phyloP scores from a whole-genome alignment of 2,329 filamentous ascomycete species.

The Fusarium sp. region DNA sequence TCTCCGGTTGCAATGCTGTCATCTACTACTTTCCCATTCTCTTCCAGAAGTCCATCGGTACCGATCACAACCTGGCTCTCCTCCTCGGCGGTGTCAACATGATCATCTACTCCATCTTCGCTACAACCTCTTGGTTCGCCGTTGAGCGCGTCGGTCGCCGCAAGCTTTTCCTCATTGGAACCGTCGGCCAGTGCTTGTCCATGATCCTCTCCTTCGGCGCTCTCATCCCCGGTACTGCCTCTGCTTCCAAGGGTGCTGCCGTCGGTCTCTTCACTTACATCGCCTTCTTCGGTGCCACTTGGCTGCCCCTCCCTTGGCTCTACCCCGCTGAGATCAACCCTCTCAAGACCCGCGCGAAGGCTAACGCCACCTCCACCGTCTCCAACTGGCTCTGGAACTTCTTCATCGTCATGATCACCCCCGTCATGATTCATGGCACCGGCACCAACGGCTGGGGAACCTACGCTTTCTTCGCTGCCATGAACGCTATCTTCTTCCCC shows the following conservation, averaged over 20 bases:
- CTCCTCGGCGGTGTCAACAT: slow-evolving; percentile 63
- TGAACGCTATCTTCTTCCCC: slow-evolving; percentile 61
- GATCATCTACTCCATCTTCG: slow-evolving; percentile 67
- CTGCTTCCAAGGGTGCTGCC: slow-evolving; percentile 70
- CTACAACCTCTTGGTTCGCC: slow-evolving; percentile 65
- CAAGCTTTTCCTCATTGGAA: slow-evolving; percentile 58
- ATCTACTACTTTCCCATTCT: slow-evolving; percentile 72
- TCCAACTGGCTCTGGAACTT: slow-evolving; percentile 76
- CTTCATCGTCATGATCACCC: slow-evolving; percentile 78
- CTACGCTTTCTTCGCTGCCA: slow-evolving; percentile 62
- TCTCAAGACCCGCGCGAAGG: slow-evolving; percentile 64
- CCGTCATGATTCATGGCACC: slow-evolving; percentile 71
- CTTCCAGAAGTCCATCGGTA: slow-evolving; percentile 51
- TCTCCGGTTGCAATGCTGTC: slow-evolving; percentile 69
- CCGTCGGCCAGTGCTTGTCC: slow-evolving; percentile 60
- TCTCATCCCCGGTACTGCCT: slow-evolving; percentile 70
- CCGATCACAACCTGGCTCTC: slow-evolving; percentile 56
- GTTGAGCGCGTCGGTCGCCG: slow-evolving; percentile 59
- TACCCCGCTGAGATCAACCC: slow-evolving; percentile 71
- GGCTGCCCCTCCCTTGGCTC: slow-evolving; percentile 70
- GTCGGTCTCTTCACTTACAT: slow-evolving; percentile 77
- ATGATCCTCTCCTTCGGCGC: slow-evolving; percentile 71
- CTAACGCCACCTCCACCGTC: slow-evolving; percentile 66
- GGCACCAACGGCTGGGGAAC: slow-evolving; percentile 62
- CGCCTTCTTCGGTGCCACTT: slow-evolving; percentile 73